Evolutionary conservation across 2,329 filamentous ascomycete genomes (phyloP).

Genomic region (Phialophora macrospora): DNA sequence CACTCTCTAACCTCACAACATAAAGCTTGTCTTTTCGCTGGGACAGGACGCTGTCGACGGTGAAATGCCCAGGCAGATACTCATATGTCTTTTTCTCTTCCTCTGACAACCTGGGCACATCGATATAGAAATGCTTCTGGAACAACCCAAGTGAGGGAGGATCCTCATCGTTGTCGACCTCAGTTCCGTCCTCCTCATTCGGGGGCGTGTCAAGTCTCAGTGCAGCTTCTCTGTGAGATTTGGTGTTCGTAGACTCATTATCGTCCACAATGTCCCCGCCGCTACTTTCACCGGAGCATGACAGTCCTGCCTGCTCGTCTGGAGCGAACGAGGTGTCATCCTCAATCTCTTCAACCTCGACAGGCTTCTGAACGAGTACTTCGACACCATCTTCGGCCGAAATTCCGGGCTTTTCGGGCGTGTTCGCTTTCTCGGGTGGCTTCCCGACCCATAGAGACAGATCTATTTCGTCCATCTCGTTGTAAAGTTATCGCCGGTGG

Average conservation of each 20-base stretch:
- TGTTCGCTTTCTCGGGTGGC: slow-evolving; percentile 25
- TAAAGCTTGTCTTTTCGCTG: slow-evolving; percentile 42
- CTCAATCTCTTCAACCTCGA: neutral
- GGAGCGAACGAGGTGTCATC: neutral
- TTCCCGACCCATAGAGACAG: slow-evolving; percentile 35
- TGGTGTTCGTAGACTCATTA: neutral
- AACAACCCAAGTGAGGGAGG: slow-evolving; percentile 6
- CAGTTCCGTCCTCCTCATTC: neutral
- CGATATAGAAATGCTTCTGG: slow-evolving; percentile 40
- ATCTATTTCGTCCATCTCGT: slow-evolving; percentile 18
- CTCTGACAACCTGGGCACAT: slow-evolving; percentile 43
- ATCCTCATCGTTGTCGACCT: neutral
- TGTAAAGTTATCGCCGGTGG: neutral
- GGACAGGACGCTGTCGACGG: slow-evolving; percentile 43
- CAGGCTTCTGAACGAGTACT: neutral
- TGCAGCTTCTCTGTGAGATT: neutral
- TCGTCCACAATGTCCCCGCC: slow-evolving; percentile 29
- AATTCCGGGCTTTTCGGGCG: neutral
- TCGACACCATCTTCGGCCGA: slow-evolving; percentile 4
- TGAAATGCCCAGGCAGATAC: slow-evolving; percentile 48
- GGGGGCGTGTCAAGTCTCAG: neutral
- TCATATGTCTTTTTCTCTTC: slow-evolving; percentile 46
- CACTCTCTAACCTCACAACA: slow-evolving; percentile 45
- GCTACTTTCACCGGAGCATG: slow-evolving; percentile 14
- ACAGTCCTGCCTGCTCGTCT: slow-evolving; percentile 10